A percentile compares a stretch with the other conserved stretches of the same genome.
These are phyloP conservation scores for Fonsecaea monophora DNA, from an alignment of 2,329 filamentous ascomycete species.

Conservation along the genomic window DNA sequence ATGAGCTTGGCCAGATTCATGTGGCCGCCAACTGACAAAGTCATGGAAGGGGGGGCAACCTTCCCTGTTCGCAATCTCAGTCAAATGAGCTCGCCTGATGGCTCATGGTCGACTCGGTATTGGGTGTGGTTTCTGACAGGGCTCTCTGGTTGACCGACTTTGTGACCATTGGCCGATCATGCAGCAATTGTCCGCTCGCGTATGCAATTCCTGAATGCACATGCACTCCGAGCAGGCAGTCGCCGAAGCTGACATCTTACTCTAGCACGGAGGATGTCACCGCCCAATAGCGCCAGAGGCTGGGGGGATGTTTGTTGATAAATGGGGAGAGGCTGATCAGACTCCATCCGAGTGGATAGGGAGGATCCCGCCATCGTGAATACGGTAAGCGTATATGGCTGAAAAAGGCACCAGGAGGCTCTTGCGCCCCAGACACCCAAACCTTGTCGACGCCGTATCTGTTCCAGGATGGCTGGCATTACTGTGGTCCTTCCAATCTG, in stretches of 20 bases:
- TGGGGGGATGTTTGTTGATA: constrained; percentile 15
- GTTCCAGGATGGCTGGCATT: constrained; percentile 32
- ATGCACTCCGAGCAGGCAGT: not conserved
- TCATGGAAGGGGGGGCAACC: not conserved
- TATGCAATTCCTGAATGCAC: constrained; percentile 7
- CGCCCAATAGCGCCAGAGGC: constrained; percentile 13
- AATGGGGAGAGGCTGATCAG: constrained; percentile 22
- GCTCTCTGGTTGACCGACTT: not conserved
- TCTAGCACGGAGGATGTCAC: constrained; percentile 20
- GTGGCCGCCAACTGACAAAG: constrained; percentile 9
- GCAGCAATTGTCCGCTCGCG: constrained; percentile 16
- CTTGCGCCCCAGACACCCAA: constrained; percentile 26
- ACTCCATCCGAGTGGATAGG: constrained; percentile 24
- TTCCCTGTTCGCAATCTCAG: constrained; percentile 18
- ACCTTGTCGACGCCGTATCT: constrained; percentile 20
- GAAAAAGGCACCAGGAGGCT: constrained; percentile 28
- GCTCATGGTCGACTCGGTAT: not conserved
- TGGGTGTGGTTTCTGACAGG: not conserved
- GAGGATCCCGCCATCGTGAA: constrained; percentile 26
- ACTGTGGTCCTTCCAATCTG: constrained; percentile 27
- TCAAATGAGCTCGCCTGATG: constrained; percentile 18
- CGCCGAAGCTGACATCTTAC: constrained; percentile 21
- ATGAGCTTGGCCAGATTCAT: constrained; percentile 11
- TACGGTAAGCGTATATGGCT: constrained; percentile 25
- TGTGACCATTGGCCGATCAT: not conserved